Percentiles rank a stretch among this genome's conserved stretches.
phyloP scores from a whole-genome alignment of 1,284 basidiomycete species.

The Anthracocystis panici-leucophaei region DNA sequence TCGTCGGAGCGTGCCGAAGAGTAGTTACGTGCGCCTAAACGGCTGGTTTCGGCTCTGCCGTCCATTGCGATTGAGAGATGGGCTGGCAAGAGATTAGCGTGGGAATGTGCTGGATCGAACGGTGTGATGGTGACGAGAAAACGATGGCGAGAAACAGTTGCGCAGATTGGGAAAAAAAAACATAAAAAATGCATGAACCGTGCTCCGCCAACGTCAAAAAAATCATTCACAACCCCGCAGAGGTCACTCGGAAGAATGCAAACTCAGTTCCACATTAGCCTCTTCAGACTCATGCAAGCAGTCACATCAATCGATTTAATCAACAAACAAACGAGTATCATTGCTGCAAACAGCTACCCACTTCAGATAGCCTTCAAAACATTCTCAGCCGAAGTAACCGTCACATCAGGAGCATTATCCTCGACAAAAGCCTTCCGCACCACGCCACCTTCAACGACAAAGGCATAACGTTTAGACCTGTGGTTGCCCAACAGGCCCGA shows the following conservation, averaged over 20 bases:
- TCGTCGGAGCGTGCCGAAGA: constrained; percentile 1
- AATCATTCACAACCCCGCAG: background rate
- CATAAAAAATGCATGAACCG: background rate
- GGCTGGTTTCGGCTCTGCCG: constrained; percentile 14
- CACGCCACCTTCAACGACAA: constrained; percentile 58
- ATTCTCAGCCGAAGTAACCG: constrained; percentile 61
- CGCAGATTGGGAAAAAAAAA: no score
- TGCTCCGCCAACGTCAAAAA: background rate
- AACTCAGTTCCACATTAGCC: no score
- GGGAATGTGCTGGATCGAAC: background rate
- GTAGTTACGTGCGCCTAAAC: background rate
- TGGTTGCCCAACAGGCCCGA: constrained; percentile 57
- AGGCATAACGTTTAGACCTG: constrained; percentile 57
- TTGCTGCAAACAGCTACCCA: no score
- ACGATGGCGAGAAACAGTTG: background rate
- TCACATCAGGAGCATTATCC: constrained; percentile 58
- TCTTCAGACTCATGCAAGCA: background rate
- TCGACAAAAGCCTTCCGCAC: constrained; percentile 62
- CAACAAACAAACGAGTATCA: no score
- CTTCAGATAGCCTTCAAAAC: constrained; percentile 58
- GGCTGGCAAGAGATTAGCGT: background rate
- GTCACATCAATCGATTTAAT: no score
- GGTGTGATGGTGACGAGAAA: background rate
- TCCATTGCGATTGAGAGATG: constrained; percentile 6
- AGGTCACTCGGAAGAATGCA: background rate